A percentile compares a stretch with the other conserved stretches of the same genome.
These are phyloP conservation scores for Coemansia sp. DNA, from an alignment of 192 early-diverging fungal genomes.

Conservation along the genomic window DNA sequence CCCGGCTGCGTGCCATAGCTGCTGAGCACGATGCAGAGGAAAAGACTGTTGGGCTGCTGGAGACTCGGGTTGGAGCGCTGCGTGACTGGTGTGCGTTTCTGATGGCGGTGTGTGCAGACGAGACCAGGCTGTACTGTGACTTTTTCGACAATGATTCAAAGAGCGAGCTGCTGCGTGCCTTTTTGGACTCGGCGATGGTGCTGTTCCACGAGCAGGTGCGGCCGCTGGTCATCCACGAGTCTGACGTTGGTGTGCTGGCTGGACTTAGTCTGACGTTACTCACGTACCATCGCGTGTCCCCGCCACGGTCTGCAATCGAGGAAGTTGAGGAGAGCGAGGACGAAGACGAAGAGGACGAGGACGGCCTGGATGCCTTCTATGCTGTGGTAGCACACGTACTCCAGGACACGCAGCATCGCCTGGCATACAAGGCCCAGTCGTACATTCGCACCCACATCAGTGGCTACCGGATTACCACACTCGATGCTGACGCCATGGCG, in stretches of 20 bases:
- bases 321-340: not conserved
- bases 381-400: slow-evolving; percentile 74
- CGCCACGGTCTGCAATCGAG: not conserved
- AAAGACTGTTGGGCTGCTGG: not conserved
- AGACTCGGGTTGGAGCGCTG: slow-evolving; percentile 17
- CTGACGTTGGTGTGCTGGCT: slow-evolving; percentile 74
- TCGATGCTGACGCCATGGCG: slow-evolving; percentile 7
- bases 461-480: slow-evolving; percentile 16
- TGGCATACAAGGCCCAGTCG: slow-evolving; percentile 82
- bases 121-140: slow-evolving; percentile 72
- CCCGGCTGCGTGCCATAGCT: slow-evolving; percentile 56
- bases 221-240: slow-evolving; percentile 84
- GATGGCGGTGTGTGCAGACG: slow-evolving; percentile 79
- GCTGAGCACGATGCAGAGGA: slow-evolving; percentile 19
- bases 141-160: slow-evolving; percentile 56
- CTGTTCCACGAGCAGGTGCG: slow-evolving; percentile 82
- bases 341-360: slow-evolving; percentile 4
- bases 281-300: slow-evolving; percentile 24
- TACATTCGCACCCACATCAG: slow-evolving; percentile 59
- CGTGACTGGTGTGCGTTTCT: slow-evolving; percentile 74
- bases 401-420: slow-evolving; percentile 82
- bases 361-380: slow-evolving; percentile 59
- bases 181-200: slow-evolving; percentile 70
- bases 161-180: slow-evolving; percentile 55
- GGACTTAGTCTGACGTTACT: slow-evolving; percentile 64